phyloP scores from a whole-genome alignment of 1,284 basidiomycete genomes.

The Phylloboletellus chloephorus region DNA sequence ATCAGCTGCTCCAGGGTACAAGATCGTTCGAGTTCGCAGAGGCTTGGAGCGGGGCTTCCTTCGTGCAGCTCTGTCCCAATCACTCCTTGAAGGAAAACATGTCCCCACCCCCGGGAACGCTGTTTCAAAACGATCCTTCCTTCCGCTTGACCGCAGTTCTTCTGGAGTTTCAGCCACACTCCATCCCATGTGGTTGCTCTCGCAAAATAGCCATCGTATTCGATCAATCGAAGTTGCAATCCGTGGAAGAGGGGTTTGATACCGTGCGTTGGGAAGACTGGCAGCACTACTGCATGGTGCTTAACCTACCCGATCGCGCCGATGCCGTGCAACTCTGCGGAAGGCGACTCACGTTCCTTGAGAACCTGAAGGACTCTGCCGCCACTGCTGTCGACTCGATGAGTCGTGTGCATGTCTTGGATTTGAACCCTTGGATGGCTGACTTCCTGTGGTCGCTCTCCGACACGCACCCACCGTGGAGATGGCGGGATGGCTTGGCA shows the following conservation, averaged over 20 bases:
- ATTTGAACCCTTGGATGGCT: conserved; percentile 29
- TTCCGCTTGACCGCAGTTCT: conserved; percentile 24
- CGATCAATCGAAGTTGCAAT: conserved; percentile 26
- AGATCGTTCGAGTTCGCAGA: conserved; percentile 32
- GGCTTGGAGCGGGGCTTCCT: conserved; percentile 27
- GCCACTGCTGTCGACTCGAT: conserved; percentile 12
- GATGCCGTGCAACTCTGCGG: conserved; percentile 30
- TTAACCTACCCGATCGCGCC: conserved; percentile 32
- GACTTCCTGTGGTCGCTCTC: conserved; percentile 26
- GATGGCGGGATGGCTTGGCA: conserved; percentile 25
- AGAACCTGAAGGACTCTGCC: conserved; percentile 19
- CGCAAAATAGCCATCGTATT: conserved; percentile 30
- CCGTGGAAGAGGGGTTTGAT: conserved; percentile 16
- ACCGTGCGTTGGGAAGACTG: conserved; percentile 31
- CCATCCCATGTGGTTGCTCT: conserved; percentile 29
- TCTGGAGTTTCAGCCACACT: conserved; percentile 27
- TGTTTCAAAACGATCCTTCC: conserved; percentile 29
- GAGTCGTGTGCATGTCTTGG: conserved; percentile 29
- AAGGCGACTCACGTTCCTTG: conserved; percentile 30
- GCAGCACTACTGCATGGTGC: conserved; percentile 30
- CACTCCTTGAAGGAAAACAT: conserved; percentile 14
- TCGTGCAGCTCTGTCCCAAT: conserved; percentile 32
- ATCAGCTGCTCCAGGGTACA: conserved; percentile 9
- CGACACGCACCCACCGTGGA: conserved; percentile 27
- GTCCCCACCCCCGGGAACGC: conserved; percentile 20